A percentile compares a stretch with the other conserved stretches of the same genome.
Evolutionary conservation across 257 asterid species (phyloP).

Genomic region (Eustoma russellianum): DNA sequence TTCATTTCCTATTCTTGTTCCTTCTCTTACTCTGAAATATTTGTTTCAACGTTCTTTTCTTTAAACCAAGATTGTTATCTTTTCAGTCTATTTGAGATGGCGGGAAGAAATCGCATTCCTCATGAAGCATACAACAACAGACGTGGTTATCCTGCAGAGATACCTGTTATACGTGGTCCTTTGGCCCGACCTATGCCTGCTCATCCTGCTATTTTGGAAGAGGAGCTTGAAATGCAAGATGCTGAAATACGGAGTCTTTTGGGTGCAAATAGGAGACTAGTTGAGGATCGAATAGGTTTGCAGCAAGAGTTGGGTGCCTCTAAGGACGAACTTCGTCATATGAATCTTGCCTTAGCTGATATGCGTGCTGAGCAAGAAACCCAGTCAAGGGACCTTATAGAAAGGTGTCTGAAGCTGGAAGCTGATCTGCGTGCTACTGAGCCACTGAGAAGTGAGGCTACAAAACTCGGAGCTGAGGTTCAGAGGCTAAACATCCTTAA

Average conservation of each 20-base stretch:
- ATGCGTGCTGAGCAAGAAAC: slow-evolving; percentile 76
- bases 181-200: slow-evolving; percentile 56
- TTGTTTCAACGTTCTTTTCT: too few species aligned
- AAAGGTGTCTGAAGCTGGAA: slow-evolving; percentile 70
- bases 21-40: too few species aligned
- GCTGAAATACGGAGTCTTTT: slow-evolving; percentile 73
- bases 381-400: slow-evolving; percentile 69
- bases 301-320: slow-evolving; percentile 70
- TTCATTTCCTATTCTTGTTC: too few species aligned
- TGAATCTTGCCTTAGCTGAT: slow-evolving; percentile 61
- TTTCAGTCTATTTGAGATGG: slow-evolving; percentile 45
- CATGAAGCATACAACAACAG: slow-evolving; percentile 62
- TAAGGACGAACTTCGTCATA: slow-evolving; percentile 66
- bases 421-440: slow-evolving; percentile 77
- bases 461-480: slow-evolving; percentile 62
- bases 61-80: not conserved
- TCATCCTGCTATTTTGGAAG: slow-evolving; percentile 82
- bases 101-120: slow-evolving; percentile 70
- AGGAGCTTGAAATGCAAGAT: slow-evolving; percentile 82
- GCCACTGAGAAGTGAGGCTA: slow-evolving; percentile 65
- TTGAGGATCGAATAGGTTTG: slow-evolving; percentile 64
- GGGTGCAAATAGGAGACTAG: slow-evolving; percentile 69
- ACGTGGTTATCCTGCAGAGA: slow-evolving; percentile 58
- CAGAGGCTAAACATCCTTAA: slow-evolving; percentile 51
- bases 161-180: slow-evolving; percentile 51